A percentile compares a stretch with the other conserved stretches of the same genome.
Evolutionary conservation across 306 rosid species (phyloP).

Genomic region (Vigna reflexopilosa): DNA sequence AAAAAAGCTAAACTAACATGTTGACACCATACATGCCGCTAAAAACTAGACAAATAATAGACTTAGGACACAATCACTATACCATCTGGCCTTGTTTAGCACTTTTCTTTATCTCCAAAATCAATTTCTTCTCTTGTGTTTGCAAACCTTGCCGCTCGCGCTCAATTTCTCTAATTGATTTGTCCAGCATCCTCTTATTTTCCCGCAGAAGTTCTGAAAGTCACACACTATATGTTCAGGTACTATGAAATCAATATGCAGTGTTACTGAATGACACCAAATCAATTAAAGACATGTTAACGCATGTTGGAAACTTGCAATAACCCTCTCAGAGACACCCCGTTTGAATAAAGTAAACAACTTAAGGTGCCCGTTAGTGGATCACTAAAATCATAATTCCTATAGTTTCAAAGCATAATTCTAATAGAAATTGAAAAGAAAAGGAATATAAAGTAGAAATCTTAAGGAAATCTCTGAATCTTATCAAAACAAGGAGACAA

Average conservation of each 20-base stretch:
- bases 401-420: conserved; percentile 16
- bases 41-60: conserved; percentile 22
- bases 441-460: not conserved
- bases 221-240: conserved; percentile 31
- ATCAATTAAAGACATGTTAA: conserved; percentile 5
- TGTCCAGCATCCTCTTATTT: conserved; percentile 97
- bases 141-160: conserved; percentile 93
- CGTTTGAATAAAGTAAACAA: conserved; percentile 15
- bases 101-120: conserved; percentile 92
- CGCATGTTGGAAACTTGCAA: not conserved
- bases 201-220: conserved; percentile 95
- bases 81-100: conserved; percentile 99
- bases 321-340: not conserved
- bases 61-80: conserved; percentile 38
- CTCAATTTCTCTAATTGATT: conserved; percentile 95
- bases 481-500: not conserved
- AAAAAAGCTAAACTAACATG: conserved; percentile 17
- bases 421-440: conserved; percentile 34
- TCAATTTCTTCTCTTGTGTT: conserved; percentile 91
- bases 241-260: conserved; percentile 17
- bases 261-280: not conserved
- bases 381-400: conserved; percentile 14
- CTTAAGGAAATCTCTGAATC: conserved; percentile 19
- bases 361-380: not conserved
- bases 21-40: not conserved